Base-by-base conservation (phyloP, 768 basidiomycete species). In the Pleurotus cornucopiae region DNA sequence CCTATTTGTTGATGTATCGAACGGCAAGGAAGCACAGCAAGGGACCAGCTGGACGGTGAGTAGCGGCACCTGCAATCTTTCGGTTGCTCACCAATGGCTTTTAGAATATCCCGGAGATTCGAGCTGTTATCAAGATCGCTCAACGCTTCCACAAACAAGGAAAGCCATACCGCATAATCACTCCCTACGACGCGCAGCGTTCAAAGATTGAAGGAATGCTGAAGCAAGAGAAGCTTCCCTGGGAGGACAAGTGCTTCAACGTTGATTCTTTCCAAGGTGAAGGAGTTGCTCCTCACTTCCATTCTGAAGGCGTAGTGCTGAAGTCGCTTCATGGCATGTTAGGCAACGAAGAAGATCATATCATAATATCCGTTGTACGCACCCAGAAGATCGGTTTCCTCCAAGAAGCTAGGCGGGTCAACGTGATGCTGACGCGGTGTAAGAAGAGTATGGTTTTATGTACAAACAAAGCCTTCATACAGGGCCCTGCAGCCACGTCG, bases 361-460 rank as follows among this genome's bases (percentile, higher is more conserved):
- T 91, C 46, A 76, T 91, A 57, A 77, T 91, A 46, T 91, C 89
- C 5, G 60, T 88, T 13, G 88, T 89, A 4, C 77, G 89, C 21
- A 78, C 88, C 0, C 69, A 69, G 34, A 77, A 74, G 3, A 71
- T 86, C 23, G 89, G 89, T 0, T 91, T 91, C 62, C 67, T 91
- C 54, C 58, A 64, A 5, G 81, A 84, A 54, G 18, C 63, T 25
- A 73, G 84, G 25, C 78, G 91, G 14, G 85, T 88, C 53, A 93
- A 94, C 83, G 91, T 94, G 56, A 91, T 94, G 89, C 83, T 93
- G 6, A 86, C 84, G 46, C 81, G 91, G 34, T 91, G 86, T 76
- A 87, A 88, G 67, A 75, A 70, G 49, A 86, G 84, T 26, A 92
- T 93, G 89, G 82, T 84, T 56, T 86, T 94, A 61, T 74, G 86